Conservation (phyloP, 2,329 filamentous ascomycete genomes). For the Aspergillus floridensis region DNA sequence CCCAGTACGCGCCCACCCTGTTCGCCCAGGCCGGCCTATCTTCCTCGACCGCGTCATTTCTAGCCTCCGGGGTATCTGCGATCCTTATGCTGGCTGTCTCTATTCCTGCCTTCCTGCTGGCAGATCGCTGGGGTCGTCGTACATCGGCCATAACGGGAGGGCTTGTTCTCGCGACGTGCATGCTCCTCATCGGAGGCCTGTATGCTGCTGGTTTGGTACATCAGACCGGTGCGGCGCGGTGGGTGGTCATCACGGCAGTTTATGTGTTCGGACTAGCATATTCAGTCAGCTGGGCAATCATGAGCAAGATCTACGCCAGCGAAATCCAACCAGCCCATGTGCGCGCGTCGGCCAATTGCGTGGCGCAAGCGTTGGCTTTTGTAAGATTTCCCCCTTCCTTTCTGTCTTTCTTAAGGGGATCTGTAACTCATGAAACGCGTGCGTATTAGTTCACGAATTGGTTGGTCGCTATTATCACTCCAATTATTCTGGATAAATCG, state of each 20-base stretch:
- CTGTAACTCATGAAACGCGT: not conserved
- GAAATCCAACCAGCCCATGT: not conserved
- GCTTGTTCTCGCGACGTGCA: not conserved
- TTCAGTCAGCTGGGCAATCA: not conserved
- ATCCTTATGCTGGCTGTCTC: not conserved
- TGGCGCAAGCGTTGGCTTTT: not conserved
- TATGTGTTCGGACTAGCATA: not conserved
- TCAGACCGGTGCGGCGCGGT: not conserved
- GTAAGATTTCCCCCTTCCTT: not conserved
- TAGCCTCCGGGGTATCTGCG: not conserved
- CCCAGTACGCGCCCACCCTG: not conserved
- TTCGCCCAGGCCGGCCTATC: constrained; percentile 1
- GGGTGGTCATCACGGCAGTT: constrained; percentile 5
- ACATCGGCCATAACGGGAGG: not conserved
- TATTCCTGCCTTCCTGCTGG: not conserved
- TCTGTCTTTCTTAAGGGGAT: not conserved
- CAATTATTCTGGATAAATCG: not conserved
- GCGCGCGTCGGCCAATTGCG: not conserved
- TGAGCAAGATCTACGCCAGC: not conserved
- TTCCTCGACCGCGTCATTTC: not conserved
- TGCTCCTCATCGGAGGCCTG: constrained; percentile 1
- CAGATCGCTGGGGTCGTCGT: constrained; percentile 6
- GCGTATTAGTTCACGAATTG: not conserved
- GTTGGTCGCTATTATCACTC: not conserved
- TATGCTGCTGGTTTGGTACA: not conserved